Evolutionary conservation across 2,329 filamentous ascomycete genomes (phyloP), one percentile per base, ranked within the genome.

Genomic region (Ophiocordyceps camponoti-floridani): DNA sequence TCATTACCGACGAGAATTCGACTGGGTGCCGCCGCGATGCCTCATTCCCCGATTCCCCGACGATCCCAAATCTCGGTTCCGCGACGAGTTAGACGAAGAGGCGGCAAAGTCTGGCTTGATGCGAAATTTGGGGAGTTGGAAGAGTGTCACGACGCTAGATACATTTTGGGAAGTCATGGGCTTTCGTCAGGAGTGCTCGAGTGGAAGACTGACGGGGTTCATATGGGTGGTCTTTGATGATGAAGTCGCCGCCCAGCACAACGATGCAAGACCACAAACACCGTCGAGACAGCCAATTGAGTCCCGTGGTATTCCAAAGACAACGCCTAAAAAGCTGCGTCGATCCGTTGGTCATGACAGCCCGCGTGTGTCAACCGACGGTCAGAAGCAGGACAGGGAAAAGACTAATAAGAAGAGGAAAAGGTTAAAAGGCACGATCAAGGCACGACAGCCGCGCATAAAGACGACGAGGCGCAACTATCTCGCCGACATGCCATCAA

Each of bases 91-190:
- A 4, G 89, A 98, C 54, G 84, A 89, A 30, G 86, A 93, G 56
- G 71, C 84, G 0, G 71, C 75, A 1, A 75, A 75, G 28, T 68
- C 73, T 2, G 63, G 63, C 5, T 64, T 64, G 45, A 63, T 72
- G 51, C 73, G 75, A 51, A 70, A 67, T 26, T 64, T 66, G 3
- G 83, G 83, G 0, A 70, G 75, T 46, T 98, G 91, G 91, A 83
- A 79, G 57, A 87, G 82, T 47, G 79, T 95, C 23, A 80, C 73
- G 57, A 83, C 78, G 0, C 65, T 98, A 38, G 84, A 88, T n/a
- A 79, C 88, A 52, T 98, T 98, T 56, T 98, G 91, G 91, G 91
- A 98, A 49, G 83, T 94, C 73, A 96, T 98, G 89, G 82, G 88
- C 0, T 96, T 84, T 57, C 73, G 91, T 46, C 91, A 96, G 58